Evolutionary conservation across 2,329 filamentous ascomycete genomes (phyloP), one percentile per base, ranked within the genome.

Genomic region (Colletotrichum sp.): DNA sequence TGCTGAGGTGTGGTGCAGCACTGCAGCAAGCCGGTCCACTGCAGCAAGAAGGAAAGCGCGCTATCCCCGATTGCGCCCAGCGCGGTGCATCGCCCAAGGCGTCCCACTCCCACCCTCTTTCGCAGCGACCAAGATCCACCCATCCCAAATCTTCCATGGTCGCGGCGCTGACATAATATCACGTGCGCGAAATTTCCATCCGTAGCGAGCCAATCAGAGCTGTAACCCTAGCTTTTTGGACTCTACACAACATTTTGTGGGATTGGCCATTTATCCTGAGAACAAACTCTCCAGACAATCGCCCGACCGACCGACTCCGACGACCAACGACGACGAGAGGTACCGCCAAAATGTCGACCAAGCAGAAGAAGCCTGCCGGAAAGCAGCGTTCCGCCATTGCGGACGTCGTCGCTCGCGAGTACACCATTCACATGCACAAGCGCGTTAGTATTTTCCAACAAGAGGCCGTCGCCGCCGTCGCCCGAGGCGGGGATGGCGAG

Each of bases 401-500:
- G 89, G 96, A 99, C 90, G 97, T 99, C 87, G 96, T 99, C 88
- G 94, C 97, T 85, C 95, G 97, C 92, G 97, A 99, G 92, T 99
- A 99, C 94, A 99, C 97, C 89, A 98, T 99, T 91, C 96, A 99
- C 93, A 91, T 99, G 84, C 97, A 99, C 95, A 98, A 98, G 95
- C 94, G 96, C 76, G 76, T 77, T 69, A 77, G 76, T 77, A 77
- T 65, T 68, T 34, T 59, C 74, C 76, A 52, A 9, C 30, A 30
- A 36, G 43, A 16, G 26, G 26, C 58, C 65, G 73, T 48, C 48
- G 73, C 59, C 87, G 76, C 74, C 72, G 75, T 70, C 56, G 62
- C 58, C 26, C 30, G 59, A 28, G 16, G 32, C 69, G 34, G 21
- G 9, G 6, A 9, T 43, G 56, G 58, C 65, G 12, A 18, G 24